Conservation (phyloP, 2,329 filamentous ascomycete genomes). For the Colletotrichum falcatum region DNA sequence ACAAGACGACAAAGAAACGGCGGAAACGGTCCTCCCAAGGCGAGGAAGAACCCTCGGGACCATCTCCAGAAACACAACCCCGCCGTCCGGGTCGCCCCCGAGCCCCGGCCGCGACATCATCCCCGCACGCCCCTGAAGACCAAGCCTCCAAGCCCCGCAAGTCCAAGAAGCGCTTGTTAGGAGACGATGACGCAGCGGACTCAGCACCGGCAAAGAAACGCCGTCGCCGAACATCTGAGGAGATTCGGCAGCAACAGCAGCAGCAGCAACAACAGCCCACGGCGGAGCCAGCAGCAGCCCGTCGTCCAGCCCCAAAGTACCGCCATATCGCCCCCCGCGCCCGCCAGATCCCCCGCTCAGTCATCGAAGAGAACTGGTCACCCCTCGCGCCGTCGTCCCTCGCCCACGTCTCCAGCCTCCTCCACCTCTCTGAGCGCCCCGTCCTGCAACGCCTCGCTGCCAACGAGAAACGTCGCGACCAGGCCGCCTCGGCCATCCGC, state of each 20-base stretch:
- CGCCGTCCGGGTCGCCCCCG: constrained; percentile 41
- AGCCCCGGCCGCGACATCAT: constrained; percentile 25
- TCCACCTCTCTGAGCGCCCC: constrained; percentile 70
- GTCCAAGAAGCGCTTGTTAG: constrained; percentile 31
- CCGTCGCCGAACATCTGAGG: constrained; percentile 26
- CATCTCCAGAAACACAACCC: constrained; percentile 33
- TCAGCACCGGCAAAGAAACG: constrained; percentile 26
- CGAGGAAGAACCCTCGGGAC: constrained; percentile 9
- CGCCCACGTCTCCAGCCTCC: constrained; percentile 64
- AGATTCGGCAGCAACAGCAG: constrained; percentile 26
- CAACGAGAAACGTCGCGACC: constrained; percentile 60
- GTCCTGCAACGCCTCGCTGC: constrained; percentile 68
- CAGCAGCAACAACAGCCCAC: constrained; percentile 15
- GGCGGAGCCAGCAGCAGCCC: constrained; percentile 28
- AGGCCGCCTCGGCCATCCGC: constrained; percentile 68
- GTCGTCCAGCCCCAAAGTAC: constrained; percentile 54
- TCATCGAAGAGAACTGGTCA: constrained; percentile 77
- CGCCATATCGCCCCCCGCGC: constrained; percentile 64
- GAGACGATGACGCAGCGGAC: not conserved
- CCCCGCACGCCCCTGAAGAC: constrained; percentile 39
- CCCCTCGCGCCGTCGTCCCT: constrained; percentile 67
- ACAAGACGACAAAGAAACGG: constrained; percentile 26
- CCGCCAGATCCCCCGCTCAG: constrained; percentile 68
- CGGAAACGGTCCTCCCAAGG: constrained; percentile 16
- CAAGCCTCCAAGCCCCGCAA: constrained; percentile 28